Evolutionary conservation across 192 early-diverging fungal genomes (phyloP), one percentile per base, ranked within the genome.

Genomic region (Backusella mclennaniae): DNA sequence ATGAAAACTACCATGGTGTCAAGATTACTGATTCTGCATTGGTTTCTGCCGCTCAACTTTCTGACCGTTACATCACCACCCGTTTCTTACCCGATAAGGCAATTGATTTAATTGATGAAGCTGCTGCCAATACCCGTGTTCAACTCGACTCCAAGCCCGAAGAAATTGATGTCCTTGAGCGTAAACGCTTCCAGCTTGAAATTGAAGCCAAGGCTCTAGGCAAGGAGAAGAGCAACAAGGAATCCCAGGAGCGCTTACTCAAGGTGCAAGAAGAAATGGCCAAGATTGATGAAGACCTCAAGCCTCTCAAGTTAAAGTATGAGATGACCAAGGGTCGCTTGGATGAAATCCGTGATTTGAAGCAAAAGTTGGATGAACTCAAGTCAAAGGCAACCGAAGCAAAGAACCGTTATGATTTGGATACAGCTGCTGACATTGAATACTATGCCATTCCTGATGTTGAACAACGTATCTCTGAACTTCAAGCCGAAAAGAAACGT

Each of bases 121-220:
- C 97, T 1, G 96, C 95, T 82, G 97, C 98, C 17, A 95, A 96
- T 84, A 92, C 92, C 4, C 93, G 96, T 33, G 97, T 99, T 8
- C 97, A 99, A 82, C 88, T 98, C 19, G 98, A 99, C 79, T 95
- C 96, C 8, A 94, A 97, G 77, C 98, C 98, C 6, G 98, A 99
- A 85, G 85, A 91, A 71, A 98, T 99, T 67, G 98, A 99, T 84
- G 88, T 92, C 3, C 87, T 99, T n/a, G 96, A 99, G 76, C 93
- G 98, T 46, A 92, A 91, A 41, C 89, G 92, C 71, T 84, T 98
- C 39, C 98, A 98, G 85, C 87, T 98, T 9, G 97, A 99, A 82
- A 93, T 99, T 70, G 98, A 99, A 85, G 93, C 93, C 42, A 96
- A 92, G 2, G 98, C 98, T 0, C 85, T 99, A 69, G 85, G 85